A percentile compares a stretch with the other conserved stretches of the same genome.
phyloP scores from a whole-genome alignment of 1,284 basidiomycete species.

The Irpex sp. region DNA sequence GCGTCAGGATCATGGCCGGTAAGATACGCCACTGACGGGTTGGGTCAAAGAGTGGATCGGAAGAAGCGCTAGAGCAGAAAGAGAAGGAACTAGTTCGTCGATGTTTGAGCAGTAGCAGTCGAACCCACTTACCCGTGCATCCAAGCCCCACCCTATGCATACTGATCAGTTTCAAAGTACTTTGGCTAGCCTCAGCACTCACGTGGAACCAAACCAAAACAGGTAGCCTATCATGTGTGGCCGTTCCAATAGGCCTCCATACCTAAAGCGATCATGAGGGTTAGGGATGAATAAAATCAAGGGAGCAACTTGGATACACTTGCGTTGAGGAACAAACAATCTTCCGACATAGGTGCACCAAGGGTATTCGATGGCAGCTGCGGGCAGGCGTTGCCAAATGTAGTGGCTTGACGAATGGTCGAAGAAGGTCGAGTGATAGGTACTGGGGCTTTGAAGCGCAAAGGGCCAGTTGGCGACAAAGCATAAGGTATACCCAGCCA shows the following conservation, averaged over 20 bases:
- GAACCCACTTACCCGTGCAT: constrained; percentile 35
- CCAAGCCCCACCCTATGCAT: constrained; percentile 46
- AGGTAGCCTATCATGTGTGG: constrained; percentile 34
- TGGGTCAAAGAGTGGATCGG: constrained; percentile 38
- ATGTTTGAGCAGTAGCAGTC: constrained; percentile 1
- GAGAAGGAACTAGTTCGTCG: neutral
- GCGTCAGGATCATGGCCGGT: neutral
- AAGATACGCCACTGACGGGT: constrained; percentile 33
- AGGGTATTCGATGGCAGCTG: constrained; percentile 38
- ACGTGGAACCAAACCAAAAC: constrained; percentile 54
- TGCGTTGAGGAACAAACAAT: constrained; percentile 55
- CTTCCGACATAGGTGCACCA: constrained; percentile 48
- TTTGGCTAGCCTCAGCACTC: constrained; percentile 14
- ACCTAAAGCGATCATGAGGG: constrained; percentile 27
- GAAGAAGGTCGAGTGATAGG: constrained; percentile 36
- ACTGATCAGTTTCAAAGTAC: neutral
- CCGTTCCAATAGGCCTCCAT: constrained; percentile 37
- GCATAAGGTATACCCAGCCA: constrained; percentile 71
- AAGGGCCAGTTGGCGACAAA: constrained; percentile 47
- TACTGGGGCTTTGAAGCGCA: constrained; percentile 59
- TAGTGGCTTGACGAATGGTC: constrained; percentile 39
- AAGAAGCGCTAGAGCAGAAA: constrained; percentile 35
- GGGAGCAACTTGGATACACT: constrained; percentile 1
- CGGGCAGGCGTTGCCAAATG: constrained; percentile 56
- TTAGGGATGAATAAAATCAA: neutral